Evolutionary conservation across 1,284 basidiomycete genomes (phyloP).

Genomic region (Athelia psychrophila): DNA sequence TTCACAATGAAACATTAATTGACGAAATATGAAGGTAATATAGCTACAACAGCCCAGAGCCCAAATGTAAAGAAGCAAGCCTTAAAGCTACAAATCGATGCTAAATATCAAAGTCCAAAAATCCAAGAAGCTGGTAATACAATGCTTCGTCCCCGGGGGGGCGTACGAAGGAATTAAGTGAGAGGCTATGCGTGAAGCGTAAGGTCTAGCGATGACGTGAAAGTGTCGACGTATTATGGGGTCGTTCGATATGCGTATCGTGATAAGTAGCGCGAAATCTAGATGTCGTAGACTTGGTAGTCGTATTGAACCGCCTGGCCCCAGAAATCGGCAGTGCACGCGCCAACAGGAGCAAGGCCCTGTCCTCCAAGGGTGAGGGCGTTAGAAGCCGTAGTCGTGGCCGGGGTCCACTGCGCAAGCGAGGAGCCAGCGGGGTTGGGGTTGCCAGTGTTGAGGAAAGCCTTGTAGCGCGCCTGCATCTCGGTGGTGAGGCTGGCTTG

Average conservation of each 20-base stretch:
- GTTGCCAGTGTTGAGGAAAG: slow-evolving; percentile 59
- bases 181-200: neutral
- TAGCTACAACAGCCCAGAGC: neutral
- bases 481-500: slow-evolving; percentile 59
- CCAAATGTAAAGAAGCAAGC: neutral
- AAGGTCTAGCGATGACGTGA: neutral
- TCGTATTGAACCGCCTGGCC: slow-evolving; percentile 60
- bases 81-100: neutral
- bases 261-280: slow-evolving; percentile 8
- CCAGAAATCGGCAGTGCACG: slow-evolving; percentile 66
- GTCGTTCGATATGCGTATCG: neutral
- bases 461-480: slow-evolving; percentile 64
- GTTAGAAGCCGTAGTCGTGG: slow-evolving; percentile 46
- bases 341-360: slow-evolving; percentile 47
- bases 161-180: neutral
- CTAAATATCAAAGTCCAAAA: neutral
- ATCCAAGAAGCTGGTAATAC: neutral
- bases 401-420: slow-evolving; percentile 46
- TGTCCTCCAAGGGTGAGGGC: slow-evolving; percentile 56
- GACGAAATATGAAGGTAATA: neutral
- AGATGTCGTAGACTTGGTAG: slow-evolving; percentile 63
- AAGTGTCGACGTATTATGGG: neutral
- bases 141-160: neutral
- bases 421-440: slow-evolving; percentile 47
- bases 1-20: neutral